phyloP scores from a whole-genome alignment of 176 grass and related monocot genomes.

The Alopecurus myosuroides region DNA sequence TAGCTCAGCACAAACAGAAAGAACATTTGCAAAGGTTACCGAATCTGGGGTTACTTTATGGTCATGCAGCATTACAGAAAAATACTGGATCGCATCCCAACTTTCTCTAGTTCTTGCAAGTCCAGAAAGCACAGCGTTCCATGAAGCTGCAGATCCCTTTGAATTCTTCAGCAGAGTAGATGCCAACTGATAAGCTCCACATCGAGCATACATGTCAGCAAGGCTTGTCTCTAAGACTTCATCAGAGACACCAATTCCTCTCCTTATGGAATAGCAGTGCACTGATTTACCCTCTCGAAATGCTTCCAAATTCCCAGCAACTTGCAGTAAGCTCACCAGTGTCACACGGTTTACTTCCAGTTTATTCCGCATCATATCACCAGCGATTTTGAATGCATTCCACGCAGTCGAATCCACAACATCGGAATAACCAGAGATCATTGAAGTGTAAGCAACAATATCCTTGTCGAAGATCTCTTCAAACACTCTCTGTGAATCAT shows the following conservation, averaged over 20 bases:
- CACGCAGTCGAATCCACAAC: constrained; percentile 21
- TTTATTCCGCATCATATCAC: constrained; percentile 32
- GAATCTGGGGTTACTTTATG: constrained; percentile 48
- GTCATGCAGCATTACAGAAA: constrained; percentile 43
- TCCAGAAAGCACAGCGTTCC: constrained; percentile 55
- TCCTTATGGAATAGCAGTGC: constrained; percentile 54
- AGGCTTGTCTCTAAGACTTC: constrained; percentile 54
- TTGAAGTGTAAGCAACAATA: constrained; percentile 45
- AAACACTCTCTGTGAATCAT: constrained; percentile 36
- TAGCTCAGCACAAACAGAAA: constrained; percentile 54
- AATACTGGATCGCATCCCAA: constrained; percentile 32
- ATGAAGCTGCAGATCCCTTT: constrained; percentile 34
- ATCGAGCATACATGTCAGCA: constrained; percentile 44
- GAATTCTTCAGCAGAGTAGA: constrained; percentile 33
- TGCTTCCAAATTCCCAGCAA: constrained; percentile 44
- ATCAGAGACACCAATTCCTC: constrained; percentile 42
- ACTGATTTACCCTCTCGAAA: constrained; percentile 41
- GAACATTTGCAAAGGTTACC: constrained; percentile 47
- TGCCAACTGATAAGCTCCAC: constrained; percentile 35
- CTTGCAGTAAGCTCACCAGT: constrained; percentile 53
- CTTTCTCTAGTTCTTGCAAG: constrained; percentile 25
- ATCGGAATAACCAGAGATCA: constrained; percentile 55
- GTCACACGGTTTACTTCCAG: constrained; percentile 60
- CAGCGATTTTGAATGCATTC: constrained; percentile 41
- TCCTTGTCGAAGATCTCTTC: constrained; percentile 54